Percentiles rank a stretch among this genome's conserved stretches.
Evolutionary conservation across 306 rosid species (phyloP).

Genomic region (Betula pendula): DNA sequence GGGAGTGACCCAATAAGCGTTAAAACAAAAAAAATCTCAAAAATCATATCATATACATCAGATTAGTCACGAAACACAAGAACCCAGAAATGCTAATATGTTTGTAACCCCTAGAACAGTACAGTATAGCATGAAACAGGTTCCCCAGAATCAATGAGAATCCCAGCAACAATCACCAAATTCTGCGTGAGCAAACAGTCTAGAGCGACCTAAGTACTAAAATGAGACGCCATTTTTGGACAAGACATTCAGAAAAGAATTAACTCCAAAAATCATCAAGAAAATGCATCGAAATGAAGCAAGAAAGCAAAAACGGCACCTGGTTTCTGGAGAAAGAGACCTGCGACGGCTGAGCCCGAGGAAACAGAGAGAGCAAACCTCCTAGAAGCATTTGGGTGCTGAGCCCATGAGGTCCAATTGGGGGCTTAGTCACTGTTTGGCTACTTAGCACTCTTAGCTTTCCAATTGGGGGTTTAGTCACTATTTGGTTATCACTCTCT

Average conservation of each 20-base stretch:
- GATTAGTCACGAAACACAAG: not conserved
- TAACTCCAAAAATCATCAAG: not conserved
- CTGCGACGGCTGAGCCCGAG: conserved; percentile 25
- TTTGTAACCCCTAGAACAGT: conserved; percentile 13
- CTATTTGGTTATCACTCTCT: not conserved
- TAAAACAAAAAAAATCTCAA: not conserved
- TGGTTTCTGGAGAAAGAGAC: conserved; percentile 26
- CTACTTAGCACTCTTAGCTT: not conserved
- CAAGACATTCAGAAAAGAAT: conserved; percentile 3
- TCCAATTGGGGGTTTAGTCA: not conserved
- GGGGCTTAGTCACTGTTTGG: not conserved
- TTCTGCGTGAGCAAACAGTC: not conserved
- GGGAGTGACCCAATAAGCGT: not conserved
- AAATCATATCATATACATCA: conserved; percentile 3
- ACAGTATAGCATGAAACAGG: not conserved
- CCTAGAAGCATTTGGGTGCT: conserved; percentile 29
- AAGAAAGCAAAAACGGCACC: conserved; percentile 16
- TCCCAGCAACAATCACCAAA: conserved; percentile 16
- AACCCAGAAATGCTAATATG: not conserved
- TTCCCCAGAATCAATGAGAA: not conserved
- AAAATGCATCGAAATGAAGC: conserved; percentile 4
- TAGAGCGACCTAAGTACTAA: not conserved
- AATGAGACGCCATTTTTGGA: conserved; percentile 1
- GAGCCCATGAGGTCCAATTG: conserved; percentile 28
- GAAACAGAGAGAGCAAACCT: conserved; percentile 8